Percentiles rank a stretch among this genome's conserved stretches.
phyloP scores from a whole-genome alignment of 768 basidiomycete genomes.

The Phylloporus arenicola region DNA sequence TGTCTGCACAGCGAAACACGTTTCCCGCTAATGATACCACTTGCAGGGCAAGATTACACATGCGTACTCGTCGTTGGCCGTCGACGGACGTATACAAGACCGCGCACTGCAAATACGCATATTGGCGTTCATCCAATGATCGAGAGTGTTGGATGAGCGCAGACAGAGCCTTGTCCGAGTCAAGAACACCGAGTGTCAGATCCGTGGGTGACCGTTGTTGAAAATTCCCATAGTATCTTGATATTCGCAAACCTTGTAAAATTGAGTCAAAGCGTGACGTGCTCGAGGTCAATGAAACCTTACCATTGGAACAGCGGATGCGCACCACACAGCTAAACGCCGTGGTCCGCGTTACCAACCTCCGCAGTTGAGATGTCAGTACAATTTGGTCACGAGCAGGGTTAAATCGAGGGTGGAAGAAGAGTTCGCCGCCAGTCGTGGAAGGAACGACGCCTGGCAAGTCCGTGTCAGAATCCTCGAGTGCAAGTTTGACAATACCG shows the following conservation, averaged over 20 bases:
- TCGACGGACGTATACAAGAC: slow-evolving; percentile 74
- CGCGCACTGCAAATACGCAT: slow-evolving; percentile 82
- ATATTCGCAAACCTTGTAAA: slow-evolving; percentile 53
- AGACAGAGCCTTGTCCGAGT: slow-evolving; percentile 76
- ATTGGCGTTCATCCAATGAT: slow-evolving; percentile 60
- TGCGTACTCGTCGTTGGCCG: slow-evolving; percentile 80
- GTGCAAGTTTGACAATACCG: slow-evolving; percentile 15
- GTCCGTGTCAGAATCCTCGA: slow-evolving; percentile 1
- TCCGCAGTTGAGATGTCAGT: slow-evolving; percentile 69
- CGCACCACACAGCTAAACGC: slow-evolving; percentile 78
- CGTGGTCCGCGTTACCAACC: slow-evolving; percentile 62
- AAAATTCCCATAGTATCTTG: slow-evolving; percentile 70
- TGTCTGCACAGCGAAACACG: slow-evolving; percentile 87
- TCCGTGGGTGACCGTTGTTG: slow-evolving; percentile 63
- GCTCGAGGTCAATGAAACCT: slow-evolving; percentile 8
- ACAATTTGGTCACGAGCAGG: slow-evolving; percentile 56
- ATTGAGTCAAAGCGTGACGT: slow-evolving; percentile 5
- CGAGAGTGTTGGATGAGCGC: slow-evolving; percentile 70
- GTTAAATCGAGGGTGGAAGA: slow-evolving; percentile 89
- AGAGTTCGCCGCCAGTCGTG: slow-evolving; percentile 83
- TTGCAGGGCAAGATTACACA: slow-evolving; percentile 79
- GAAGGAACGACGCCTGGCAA: slow-evolving; percentile 55
- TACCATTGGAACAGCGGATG: slow-evolving; percentile 83
- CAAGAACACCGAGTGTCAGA: slow-evolving; percentile 71
- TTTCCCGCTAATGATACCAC: slow-evolving; percentile 82